Percentiles rank a stretch among this genome's conserved stretches.
phyloP scores from a whole-genome alignment of 495 filamentous ascomycete species.

The Trichocladium uniseriatum region DNA sequence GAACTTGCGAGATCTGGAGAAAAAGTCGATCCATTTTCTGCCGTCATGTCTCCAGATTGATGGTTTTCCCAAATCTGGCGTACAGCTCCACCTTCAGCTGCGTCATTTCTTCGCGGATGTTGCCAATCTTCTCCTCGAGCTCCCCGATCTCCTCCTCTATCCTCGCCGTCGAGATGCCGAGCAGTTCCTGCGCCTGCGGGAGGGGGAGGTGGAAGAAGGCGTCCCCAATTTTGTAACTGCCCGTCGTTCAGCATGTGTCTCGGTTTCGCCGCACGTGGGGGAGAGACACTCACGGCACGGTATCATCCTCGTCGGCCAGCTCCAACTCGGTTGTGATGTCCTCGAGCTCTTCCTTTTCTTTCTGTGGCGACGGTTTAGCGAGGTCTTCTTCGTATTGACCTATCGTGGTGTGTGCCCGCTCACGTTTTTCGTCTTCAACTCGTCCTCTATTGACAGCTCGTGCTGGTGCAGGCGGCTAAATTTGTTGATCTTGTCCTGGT shows the following conservation, averaged over 20 bases:
- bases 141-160: conserved; percentile 66
- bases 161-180: conserved; percentile 57
- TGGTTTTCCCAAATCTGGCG: conserved; percentile 85
- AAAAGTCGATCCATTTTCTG: not conserved
- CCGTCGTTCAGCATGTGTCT: conserved; percentile 9
- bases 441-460: conserved; percentile 65
- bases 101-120: conserved; percentile 74
- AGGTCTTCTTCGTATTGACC: conserved; percentile 1
- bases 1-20: not conserved
- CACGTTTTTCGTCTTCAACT: conserved; percentile 75
- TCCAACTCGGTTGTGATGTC: conserved; percentile 87
- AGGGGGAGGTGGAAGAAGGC: conserved; percentile 83
- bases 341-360: conserved; percentile 96
- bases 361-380: conserved; percentile 45
- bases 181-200: conserved; percentile 72
- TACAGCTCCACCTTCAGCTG: conserved; percentile 84
- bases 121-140: conserved; percentile 65
- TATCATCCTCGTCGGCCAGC: conserved; percentile 89
- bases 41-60: conserved; percentile 82
- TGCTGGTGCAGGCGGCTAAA: conserved; percentile 92
- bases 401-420: not conserved
- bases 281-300: conserved; percentile 58
- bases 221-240: conserved; percentile 92
- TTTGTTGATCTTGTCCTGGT: conserved; percentile 97
- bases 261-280: not conserved